Base-by-base conservation (phyloP, 805 yeast species). In the Barnettozyma pratensis region DNA sequence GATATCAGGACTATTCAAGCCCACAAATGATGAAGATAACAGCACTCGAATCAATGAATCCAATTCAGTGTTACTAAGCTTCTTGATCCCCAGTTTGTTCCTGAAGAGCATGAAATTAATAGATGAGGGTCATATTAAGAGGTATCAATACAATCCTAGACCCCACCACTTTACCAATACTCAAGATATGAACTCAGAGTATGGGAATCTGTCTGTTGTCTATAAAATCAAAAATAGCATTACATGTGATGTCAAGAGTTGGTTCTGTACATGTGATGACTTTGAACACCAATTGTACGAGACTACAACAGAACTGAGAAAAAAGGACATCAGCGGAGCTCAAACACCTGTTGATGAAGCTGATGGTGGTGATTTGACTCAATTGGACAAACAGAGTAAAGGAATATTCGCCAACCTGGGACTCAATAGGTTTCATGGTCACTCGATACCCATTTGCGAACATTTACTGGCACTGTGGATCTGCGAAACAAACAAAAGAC, bases 221-320 rank as follows among this genome's bases (percentile, higher is more conserved):
- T 39, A 37, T 26, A 39, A 34, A 25, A 39, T n/a, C 6, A 44
- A 39, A 8, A 31, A 31, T 5, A 28, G 9, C 11, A 8, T 8
- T 11, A 31, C 34, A 31, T 53, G 53, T 25, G 59, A 58, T 41
- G 6, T 49, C 1, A 29, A 32, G 4, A 47, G 48, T 31, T 56
- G 62, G 62, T 55, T 45, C 35, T 58, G 62, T 37, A 44, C 56
- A 1, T 57, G 61, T 30, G 12, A n/a, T 1, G 28, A 28, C 3
- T 55, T 48, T n/a, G 37, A 29, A 7, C 30, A 37, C 5, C 26
- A 7, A 11, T 25, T 44, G 27, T 27, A 27, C 29, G 34, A 39
- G 4, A 25, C 34, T 12, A 39, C 11, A 4, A 35, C 40, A 6
- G 29, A 5, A 3, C 10, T 42, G 8, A 42, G 25, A 28, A 28